Base-by-base conservation (phyloP, 2,329 filamentous ascomycete genomes). In the Epichloe aotearoae region DNA sequence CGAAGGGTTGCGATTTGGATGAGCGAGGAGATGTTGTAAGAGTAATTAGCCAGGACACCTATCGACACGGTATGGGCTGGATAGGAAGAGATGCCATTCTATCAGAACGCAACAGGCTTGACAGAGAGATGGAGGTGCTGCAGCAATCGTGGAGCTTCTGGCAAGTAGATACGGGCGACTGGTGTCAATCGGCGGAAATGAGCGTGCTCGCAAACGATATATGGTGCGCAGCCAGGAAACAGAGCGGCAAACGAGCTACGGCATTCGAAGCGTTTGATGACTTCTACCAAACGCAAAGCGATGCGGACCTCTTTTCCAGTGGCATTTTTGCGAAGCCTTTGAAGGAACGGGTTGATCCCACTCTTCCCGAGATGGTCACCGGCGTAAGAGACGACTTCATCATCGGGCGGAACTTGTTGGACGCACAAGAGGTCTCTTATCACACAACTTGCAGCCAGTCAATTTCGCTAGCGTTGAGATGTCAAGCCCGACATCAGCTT, bases 31-130 rank as follows among this genome's bases (percentile, higher is more conserved):
- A 86, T 50, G 76, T 75, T 10, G 73, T 91, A 41, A 82, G 90
- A 23, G 86, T 95, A 11, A 73, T 91, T 49, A 98, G 93, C 63
- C 73, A 87, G 60, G 78, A 79, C 48, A 94, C 90, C 0, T 96
- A 94, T 60, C 69, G 76, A 34, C 66, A 72, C 10, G 87, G 84
- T 15, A 93, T 96, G 84, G 89, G 88, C 40, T 79, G 82, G 77
- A 66, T 89, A 30, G 79, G 75, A 46, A 78, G 82, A 51, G 85
- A 91, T 58, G 65, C 75, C 3, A 64, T 71, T 15, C 62, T 67
- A 41, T 59, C 65, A 4, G 57, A 64, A 50, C 58, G 51, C 61
- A 67, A 47, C 55, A 63, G 45, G 60, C 61, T 60, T 23, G 69
- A 73, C 23, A 69, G 71, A 12, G 77, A 86, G 53, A 76, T 83